Evolutionary conservation across 2,329 filamentous ascomycete genomes (phyloP).

Genomic region (Aspergillus sp.): DNA sequence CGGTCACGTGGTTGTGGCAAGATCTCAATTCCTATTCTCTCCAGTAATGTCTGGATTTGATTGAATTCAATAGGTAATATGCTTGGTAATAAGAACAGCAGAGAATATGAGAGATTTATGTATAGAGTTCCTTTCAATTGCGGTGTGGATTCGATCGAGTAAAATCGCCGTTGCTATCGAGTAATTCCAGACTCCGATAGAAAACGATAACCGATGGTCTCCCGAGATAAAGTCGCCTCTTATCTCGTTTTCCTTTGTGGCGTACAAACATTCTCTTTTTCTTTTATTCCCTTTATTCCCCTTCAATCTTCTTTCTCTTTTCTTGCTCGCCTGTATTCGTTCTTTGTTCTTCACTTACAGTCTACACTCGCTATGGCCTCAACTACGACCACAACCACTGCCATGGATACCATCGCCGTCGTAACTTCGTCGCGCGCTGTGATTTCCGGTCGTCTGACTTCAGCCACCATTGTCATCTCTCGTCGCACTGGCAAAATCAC

Average conservation of each 20-base stretch:
- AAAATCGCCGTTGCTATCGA: no score
- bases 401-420: constrained; percentile 55
- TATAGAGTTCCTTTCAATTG: no score
- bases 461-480: constrained; percentile 78
- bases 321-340: constrained; percentile 1
- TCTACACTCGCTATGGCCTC: no score
- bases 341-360: neutral
- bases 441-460: constrained; percentile 66
- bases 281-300: constrained; percentile 8
- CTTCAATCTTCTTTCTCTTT: constrained; percentile 4
- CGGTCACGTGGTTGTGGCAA: neutral
- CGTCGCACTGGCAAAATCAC: constrained; percentile 75
- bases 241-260: neutral
- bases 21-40: no score
- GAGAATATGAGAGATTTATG: no score
- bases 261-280: constrained; percentile 3
- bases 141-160: no score
- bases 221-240: constrained; percentile 1
- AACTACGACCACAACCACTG: constrained; percentile 12
- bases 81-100: no score
- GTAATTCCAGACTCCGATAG: no score
- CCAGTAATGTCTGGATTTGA: no score
- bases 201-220: neutral
- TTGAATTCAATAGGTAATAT: no score
- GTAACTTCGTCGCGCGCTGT: constrained; percentile 79